phyloP scores from a whole-genome alignment of 2,329 filamentous ascomycete genomes.

The Colletotrichum gloeosporioides region DNA sequence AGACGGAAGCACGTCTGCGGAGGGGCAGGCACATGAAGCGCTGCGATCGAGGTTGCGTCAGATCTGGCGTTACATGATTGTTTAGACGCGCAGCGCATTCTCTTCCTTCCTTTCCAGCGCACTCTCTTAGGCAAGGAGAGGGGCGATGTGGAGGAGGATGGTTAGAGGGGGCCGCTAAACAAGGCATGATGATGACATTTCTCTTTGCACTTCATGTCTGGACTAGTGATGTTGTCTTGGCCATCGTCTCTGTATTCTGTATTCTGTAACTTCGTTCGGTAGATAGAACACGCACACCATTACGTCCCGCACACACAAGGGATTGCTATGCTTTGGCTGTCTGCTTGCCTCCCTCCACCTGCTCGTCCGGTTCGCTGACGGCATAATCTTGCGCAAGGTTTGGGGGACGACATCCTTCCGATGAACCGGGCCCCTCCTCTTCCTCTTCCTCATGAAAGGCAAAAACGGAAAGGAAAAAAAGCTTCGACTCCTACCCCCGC shows the following conservation, averaged over 20 bases:
- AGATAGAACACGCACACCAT: neutral
- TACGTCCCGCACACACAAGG: neutral
- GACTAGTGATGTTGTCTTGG: neutral
- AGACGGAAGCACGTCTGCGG: neutral
- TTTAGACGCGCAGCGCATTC: neutral
- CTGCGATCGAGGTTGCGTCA: slow-evolving; percentile 1
- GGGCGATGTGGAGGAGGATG: neutral
- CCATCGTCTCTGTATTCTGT: neutral
- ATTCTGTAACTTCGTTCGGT: neutral
- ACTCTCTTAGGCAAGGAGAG: neutral
- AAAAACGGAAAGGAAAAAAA: neutral
- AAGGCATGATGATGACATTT: neutral
- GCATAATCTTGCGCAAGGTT: neutral
- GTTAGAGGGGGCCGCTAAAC: neutral
- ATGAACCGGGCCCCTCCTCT: slow-evolving; percentile 2
- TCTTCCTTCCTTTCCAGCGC: neutral
- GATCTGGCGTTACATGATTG: neutral
- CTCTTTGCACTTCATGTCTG: neutral
- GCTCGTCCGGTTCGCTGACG: slow-evolving; percentile 4
- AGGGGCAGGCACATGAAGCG: neutral
- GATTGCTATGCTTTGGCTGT: neutral
- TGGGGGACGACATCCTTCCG: neutral
- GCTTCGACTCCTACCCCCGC: neutral
- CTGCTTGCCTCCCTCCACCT: neutral
- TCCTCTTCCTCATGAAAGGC: neutral